phyloP scores from a whole-genome alignment of 208 protist genomes.

The Entamoeba invadens region DNA sequence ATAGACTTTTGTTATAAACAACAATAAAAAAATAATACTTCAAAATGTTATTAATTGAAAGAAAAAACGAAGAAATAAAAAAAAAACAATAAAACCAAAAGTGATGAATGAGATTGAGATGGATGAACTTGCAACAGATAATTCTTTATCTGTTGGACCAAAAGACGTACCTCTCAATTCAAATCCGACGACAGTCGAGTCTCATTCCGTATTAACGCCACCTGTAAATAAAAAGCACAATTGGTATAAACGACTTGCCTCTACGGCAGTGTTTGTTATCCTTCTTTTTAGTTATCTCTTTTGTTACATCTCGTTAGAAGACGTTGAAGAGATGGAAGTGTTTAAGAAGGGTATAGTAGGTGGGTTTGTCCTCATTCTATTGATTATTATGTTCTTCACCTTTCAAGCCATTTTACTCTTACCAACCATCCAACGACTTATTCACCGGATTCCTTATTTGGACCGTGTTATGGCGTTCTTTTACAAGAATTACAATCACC shows the following conservation, averaged over 20 bases:
- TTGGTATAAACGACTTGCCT: not conserved
- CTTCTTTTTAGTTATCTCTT: not conserved
- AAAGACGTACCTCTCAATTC: no score
- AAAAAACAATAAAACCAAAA: no score
- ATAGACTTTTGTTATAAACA: no score
- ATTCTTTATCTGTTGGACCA: no score
- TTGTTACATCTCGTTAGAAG: not conserved
- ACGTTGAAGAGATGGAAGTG: not conserved
- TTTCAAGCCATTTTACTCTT: not conserved
- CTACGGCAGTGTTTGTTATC: not conserved
- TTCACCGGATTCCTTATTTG: not conserved
- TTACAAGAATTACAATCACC: not conserved
- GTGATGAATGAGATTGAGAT: no score
- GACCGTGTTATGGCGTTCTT: not conserved
- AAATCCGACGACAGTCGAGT: no score
- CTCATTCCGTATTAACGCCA: no score
- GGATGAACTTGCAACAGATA: no score
- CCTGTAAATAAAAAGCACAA: not conserved
- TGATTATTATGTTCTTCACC: not conserved
- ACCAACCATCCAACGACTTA: not conserved
- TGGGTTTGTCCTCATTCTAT: not conserved
- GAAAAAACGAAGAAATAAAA: no score
- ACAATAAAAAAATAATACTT: no score
- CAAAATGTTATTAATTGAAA: no score
- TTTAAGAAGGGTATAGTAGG: not conserved